Evolutionary conservation across 345 rosid species (phyloP).

Genomic region (Angophora floribunda): DNA sequence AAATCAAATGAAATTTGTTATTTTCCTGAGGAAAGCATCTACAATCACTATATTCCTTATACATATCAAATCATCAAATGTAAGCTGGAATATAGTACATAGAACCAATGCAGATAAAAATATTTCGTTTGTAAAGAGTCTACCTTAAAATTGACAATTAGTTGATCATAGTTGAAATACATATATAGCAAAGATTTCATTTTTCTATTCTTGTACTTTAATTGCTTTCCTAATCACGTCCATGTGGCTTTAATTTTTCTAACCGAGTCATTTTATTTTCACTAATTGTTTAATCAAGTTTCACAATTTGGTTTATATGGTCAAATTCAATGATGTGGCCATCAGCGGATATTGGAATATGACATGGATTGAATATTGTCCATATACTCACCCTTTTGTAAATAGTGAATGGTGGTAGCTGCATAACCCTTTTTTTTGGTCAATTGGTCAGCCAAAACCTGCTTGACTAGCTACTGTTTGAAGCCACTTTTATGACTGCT

Average conservation of each 20-base stretch:
- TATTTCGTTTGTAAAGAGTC: background rate
- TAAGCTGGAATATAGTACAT: background rate
- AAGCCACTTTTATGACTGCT: too few species aligned
- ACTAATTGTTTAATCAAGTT: too few species aligned
- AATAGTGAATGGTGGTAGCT: too few species aligned
- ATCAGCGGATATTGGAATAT: too few species aligned
- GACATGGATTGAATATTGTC: too few species aligned
- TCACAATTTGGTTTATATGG: too few species aligned
- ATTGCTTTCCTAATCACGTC: background rate
- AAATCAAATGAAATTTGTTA: background rate
- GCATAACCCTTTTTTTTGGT: too few species aligned
- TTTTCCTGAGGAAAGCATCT: background rate
- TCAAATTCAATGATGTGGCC: too few species aligned
- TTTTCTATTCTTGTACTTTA: background rate
- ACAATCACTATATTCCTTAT: background rate
- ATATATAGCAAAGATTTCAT: too few species aligned
- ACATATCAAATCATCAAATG: background rate
- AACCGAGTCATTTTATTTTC: background rate
- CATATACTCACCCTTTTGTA: too few species aligned
- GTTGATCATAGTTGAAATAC: background rate
- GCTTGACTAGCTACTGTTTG: too few species aligned
- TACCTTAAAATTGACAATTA: background rate
- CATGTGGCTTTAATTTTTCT: background rate
- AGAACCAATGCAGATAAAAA: background rate
- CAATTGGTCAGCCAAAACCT: too few species aligned